These are phyloP conservation scores for Colletotrichum orchidophilum DNA, from an alignment of 2,329 filamentous ascomycete species.

Conservation along the genomic window DNA sequence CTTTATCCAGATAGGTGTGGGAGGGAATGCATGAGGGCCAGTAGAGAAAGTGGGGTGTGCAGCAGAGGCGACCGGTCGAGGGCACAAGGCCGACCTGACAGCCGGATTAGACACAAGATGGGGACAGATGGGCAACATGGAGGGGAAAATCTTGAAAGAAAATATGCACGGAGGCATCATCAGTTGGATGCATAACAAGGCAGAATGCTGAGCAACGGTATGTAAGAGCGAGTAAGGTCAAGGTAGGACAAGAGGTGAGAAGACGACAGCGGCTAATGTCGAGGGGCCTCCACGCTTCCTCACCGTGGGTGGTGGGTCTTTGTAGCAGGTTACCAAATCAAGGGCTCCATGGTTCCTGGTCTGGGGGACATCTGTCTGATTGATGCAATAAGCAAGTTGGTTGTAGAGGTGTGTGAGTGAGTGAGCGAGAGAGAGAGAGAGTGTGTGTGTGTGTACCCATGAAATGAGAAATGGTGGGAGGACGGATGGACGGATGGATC, in stretches of 20 bases:
- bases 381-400: conserved; percentile 27
- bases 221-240: conserved; percentile 1
- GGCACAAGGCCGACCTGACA: conserved; percentile 14
- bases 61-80: conserved; percentile 15
- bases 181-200: conserved; percentile 24
- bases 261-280: conserved; percentile 25
- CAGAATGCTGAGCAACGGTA: neutral
- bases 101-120: conserved; percentile 5
- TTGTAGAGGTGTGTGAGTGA: neutral
- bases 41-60: conserved; percentile 28
- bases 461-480: conserved; percentile 13
- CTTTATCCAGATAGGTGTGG: conserved; percentile 30
- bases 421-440: neutral
- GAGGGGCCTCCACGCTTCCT: conserved; percentile 15
- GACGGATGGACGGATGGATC: conserved; percentile 20
- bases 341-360: conserved; percentile 20
- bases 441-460: conserved; percentile 18
- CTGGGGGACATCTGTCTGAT: conserved; percentile 21
- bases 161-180: conserved; percentile 25
- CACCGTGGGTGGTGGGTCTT: conserved; percentile 26
- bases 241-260: conserved; percentile 8
- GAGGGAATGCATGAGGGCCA: conserved; percentile 19
- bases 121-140: neutral
- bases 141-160: conserved; percentile 16
- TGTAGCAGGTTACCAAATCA: conserved; percentile 17